A percentile compares a stretch with the other conserved stretches of the same genome.
Evolutionary conservation across 805 yeast species (phyloP).

Genomic region (Schwanniomyces occidentalis): DNA sequence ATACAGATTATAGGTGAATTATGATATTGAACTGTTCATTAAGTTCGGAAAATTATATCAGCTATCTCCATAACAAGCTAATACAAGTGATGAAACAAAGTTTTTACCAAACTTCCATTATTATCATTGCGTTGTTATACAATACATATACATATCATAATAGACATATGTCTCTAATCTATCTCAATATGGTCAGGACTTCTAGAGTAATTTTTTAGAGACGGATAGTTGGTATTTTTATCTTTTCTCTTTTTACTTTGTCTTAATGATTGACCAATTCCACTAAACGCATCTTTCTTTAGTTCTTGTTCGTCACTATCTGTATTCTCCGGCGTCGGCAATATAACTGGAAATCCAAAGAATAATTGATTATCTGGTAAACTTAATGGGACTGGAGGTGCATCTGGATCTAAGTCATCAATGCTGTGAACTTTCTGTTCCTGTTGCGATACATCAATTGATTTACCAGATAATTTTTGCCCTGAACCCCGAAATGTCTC

Average conservation of each 20-base stretch:
- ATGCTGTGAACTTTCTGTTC: constrained; percentile 29
- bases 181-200: constrained; percentile 83
- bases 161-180: constrained; percentile 41
- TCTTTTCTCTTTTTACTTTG: constrained; percentile 71
- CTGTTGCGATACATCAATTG: constrained; percentile 22
- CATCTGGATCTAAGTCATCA: constrained; percentile 51
- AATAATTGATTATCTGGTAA: constrained; percentile 86
- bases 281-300: constrained; percentile 46
- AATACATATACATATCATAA: background rate
- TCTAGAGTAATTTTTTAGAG: constrained; percentile 62
- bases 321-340: constrained; percentile 33
- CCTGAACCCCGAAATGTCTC: constrained; percentile 60
- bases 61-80: no score
- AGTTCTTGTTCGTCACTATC: constrained; percentile 28
- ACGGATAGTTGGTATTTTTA: constrained; percentile 44
- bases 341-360: constrained; percentile 84
- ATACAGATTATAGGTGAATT: no score
- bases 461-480: constrained; percentile 66
- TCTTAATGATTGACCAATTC: constrained; percentile 77
- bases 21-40: no score
- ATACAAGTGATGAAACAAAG: no score
- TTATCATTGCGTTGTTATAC: background rate
- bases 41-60: no score
- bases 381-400: constrained; percentile 68
- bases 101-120: no score